Base-by-base conservation (phyloP, 1,284 basidiomycete genomes). In the Sphagnurus paluster region DNA sequence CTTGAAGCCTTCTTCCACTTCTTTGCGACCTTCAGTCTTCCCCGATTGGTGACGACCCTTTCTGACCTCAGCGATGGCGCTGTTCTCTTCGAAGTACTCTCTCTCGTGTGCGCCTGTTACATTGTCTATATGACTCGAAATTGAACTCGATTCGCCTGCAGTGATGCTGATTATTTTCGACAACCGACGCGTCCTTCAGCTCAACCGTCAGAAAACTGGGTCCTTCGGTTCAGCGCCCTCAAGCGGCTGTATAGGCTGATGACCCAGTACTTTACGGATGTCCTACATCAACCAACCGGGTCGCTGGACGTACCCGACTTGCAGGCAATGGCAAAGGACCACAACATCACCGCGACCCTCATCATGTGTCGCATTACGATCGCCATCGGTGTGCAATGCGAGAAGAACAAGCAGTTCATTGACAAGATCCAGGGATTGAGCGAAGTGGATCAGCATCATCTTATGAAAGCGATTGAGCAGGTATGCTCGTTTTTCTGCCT, bases 321-420 rank as follows among this genome's bases (percentile, higher is more conserved):
- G 29, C 89, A 91, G 64, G 79, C 82, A 6, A 79, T 93, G 54
- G 90, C 92, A 14, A 87, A 90, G 64, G 84, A 88, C 58, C 67
- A 79, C 52, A 78, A 82, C 57, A 57, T 81, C 4, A 55, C 65
- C n/a, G 85, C 90, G 29, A 83, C 85, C 0, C 75, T 90, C 44
- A 74, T 81, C 17, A 76, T 95, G 66, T 91, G 90, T 58, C 79
- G 90, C 49, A 75, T 98, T 29, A 90, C 92, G 1, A 90, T 98
- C 39, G 92, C 90, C 4, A 93, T 98, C 55, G 90, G 93, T 0
- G 94, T 97, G 2, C 90, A 97, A 61, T 91, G 90, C 62, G 86
- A 90, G 63, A 79, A 80, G 66, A 93, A 92, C 58, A 80, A 86
- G 64, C 79, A 83, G 44, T 88, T 92, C 54, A 91, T 94, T 49